phyloP scores from a whole-genome alignment of 768 basidiomycete species.

The Mycena polygramma region DNA sequence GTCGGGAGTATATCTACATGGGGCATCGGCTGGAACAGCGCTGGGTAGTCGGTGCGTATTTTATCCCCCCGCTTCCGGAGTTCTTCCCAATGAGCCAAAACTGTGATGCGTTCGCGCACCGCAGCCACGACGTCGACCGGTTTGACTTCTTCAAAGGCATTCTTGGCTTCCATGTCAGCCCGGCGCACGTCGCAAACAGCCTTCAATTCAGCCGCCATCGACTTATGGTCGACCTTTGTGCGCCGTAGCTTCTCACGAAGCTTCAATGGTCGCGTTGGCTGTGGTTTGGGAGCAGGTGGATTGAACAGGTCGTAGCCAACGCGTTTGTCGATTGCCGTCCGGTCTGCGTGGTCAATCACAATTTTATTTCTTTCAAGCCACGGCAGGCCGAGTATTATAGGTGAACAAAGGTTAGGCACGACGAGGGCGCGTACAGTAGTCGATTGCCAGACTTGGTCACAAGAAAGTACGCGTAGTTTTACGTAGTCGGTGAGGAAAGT shows the following conservation, averaged over 20 bases:
- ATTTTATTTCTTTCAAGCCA: conserved; percentile 38
- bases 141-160: conserved; percentile 24
- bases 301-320: conserved; percentile 29
- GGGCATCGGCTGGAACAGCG: conserved; percentile 23
- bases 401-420: conserved; percentile 36
- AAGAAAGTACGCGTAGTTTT: conserved; percentile 30
- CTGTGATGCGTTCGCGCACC: conserved; percentile 34
- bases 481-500: conserved; percentile 39
- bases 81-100: background rate
- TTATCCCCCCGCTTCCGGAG: background rate
- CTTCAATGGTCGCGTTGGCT: background rate
- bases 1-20: conserved; percentile 37
- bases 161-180: background rate
- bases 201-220: background rate
- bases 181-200: background rate
- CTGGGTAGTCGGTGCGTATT: background rate
- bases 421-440: conserved; percentile 38
- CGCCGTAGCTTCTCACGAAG: background rate
- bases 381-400: conserved; percentile 43
- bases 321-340: conserved; percentile 36
- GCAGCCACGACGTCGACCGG: conserved; percentile 31
- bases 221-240: background rate
- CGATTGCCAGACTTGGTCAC: conserved; percentile 39
- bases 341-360: conserved; percentile 33
- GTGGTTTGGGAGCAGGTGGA: conserved; percentile 17